Base-by-base conservation (phyloP, 116 monocot species). In the Trichopus zeylanicus region DNA sequence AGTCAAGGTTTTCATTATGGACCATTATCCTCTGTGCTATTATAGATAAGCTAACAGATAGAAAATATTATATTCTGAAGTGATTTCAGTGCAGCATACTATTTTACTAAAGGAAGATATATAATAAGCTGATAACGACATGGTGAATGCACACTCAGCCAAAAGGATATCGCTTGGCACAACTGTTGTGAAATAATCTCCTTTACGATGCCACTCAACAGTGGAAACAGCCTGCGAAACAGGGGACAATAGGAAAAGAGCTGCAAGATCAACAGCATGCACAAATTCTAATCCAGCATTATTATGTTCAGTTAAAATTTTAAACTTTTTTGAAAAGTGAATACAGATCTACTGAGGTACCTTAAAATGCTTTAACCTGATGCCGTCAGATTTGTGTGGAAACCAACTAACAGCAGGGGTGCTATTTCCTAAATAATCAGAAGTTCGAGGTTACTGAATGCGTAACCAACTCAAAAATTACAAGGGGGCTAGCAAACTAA, bases 121-220 rank as follows among this genome's bases (percentile, higher is more conserved):
- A 12, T 42, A 42, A 42, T n/a, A 42, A 42, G 42, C 12, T 42
- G 42, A 42, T 42, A 4, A 42, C 13, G 42, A n/a, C n/a, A 18
- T 42, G 0, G n/a, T n/a, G n/a, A n/a, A n/a, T 42, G 42, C n/a
- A 42, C 18, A 42, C 13, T 15, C n/a, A 42, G 24, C n/a, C n/a
- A 51, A 18, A 78, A 98, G 97, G 97, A 98, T 98, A 98, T 98
- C 97, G 77, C 63, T 75, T 29, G 91, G 97, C 70, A 87, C 73
- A 64, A 91, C 78, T 20, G 97, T 87, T 31, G 83, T 80, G 38
- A 98, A 91, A 65, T 98, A 98, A 56, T 98, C 97, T 37, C 97
- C 97, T 73, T 88, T 98, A 23, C 63, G 67, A 73, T 98, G 97
- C 91, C 97, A 98, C 60, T 98, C 97, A 51, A 98, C 70, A 18